Conservation (phyloP, 306 rosid genomes). For the Prunus mume region DNA sequence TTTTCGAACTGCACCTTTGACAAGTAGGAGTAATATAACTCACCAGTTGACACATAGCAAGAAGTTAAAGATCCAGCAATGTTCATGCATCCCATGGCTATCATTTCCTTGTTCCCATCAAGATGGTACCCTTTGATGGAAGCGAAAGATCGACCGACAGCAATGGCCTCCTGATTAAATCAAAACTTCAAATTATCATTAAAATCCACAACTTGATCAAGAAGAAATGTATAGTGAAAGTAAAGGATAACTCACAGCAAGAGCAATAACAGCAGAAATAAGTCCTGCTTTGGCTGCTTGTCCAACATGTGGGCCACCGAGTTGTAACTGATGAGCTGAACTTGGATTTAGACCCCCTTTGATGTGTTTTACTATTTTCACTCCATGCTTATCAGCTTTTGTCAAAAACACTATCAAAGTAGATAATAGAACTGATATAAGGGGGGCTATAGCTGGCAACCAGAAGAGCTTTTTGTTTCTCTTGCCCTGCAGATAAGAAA, state of each 20-base stretch:
- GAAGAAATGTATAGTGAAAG: neutral
- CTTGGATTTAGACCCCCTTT: constrained; percentile 69
- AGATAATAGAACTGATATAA: constrained; percentile 67
- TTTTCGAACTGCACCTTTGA: neutral
- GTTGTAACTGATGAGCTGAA: constrained; percentile 59
- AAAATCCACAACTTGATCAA: neutral
- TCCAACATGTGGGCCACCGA: constrained; percentile 58
- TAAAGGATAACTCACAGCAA: constrained; percentile 53
- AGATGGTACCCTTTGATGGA: constrained; percentile 77
- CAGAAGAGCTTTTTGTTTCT: constrained; percentile 75
- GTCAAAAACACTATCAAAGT: constrained; percentile 71
- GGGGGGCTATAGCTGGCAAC: constrained; percentile 82
- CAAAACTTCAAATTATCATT: neutral
- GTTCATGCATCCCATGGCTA: constrained; percentile 89
- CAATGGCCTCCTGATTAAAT: constrained; percentile 58
- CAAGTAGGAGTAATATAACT: neutral
- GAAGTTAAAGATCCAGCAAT: constrained; percentile 84
- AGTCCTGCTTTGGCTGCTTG: constrained; percentile 75
- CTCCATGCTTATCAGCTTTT: constrained; percentile 77
- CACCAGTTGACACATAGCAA: constrained; percentile 90
- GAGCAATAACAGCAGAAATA: constrained; percentile 70
- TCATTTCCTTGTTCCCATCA: constrained; percentile 92
- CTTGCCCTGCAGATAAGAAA: constrained; percentile 58
- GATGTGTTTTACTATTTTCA: constrained; percentile 69
- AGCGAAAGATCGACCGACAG: constrained; percentile 93